These are phyloP conservation scores for Arctium minus DNA, from an alignment of 129 eudicot genomes.

Conservation along the genomic window DNA sequence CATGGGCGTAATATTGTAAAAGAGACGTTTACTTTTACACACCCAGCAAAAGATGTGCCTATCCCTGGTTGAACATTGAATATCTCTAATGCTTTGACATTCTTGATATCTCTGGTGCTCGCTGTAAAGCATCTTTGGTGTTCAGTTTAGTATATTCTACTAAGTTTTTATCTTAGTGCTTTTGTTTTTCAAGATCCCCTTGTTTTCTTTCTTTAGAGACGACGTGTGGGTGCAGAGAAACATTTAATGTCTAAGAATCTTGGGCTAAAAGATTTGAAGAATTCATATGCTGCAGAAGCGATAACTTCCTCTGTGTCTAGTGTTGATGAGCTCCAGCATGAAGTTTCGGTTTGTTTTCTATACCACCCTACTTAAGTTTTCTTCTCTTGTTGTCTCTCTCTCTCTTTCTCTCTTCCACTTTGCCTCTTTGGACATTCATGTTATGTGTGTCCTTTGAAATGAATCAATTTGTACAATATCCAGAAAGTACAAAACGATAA, in stretches of 20 bases:
- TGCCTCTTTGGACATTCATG: conserved; percentile 1
- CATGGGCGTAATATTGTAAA: background rate
- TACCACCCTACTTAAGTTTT: background rate
- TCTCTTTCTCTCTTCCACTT: background rate
- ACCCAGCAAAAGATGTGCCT: background rate
- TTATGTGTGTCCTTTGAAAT: background rate
- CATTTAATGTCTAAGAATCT: conserved; percentile 38
- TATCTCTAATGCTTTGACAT: background rate
- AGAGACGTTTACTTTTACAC: background rate
- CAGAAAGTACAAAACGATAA: conserved; percentile 59
- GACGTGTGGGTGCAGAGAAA: conserved; percentile 49
- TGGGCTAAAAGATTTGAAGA: conserved; percentile 56
- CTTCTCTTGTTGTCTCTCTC: background rate
- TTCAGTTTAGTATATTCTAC: background rate
- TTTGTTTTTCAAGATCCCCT: background rate
- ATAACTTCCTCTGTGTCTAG: conserved; percentile 40
- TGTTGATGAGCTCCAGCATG: conserved; percentile 70
- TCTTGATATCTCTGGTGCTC: background rate
- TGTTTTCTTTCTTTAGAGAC: conserved; percentile 45
- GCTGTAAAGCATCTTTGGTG: background rate
- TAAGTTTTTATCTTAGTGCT: background rate
- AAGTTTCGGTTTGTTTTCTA: conserved; percentile 56
- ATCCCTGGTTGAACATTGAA: background rate
- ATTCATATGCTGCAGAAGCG: conserved; percentile 50
- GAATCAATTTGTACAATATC: background rate